A percentile compares a stretch with the other conserved stretches of the same genome.
These are phyloP conservation scores for Scedosporium boydii DNA, from an alignment of 2,329 filamentous ascomycete genomes.

Conservation along the genomic window DNA sequence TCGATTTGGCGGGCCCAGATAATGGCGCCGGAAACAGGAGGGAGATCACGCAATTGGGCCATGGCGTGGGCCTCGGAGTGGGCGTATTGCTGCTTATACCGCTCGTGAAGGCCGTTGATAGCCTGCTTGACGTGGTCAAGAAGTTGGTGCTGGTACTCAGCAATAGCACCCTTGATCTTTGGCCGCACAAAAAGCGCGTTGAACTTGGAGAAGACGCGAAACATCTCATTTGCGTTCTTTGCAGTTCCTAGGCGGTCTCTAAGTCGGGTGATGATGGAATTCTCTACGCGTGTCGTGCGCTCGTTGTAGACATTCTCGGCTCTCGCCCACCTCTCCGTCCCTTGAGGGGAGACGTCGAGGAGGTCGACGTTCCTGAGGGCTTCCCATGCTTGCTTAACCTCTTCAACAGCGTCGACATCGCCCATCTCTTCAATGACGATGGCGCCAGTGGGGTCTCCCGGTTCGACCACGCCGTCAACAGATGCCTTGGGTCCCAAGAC, in stretches of 20 bases:
- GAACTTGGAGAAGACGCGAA: conserved; percentile 98
- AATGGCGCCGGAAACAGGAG: conserved; percentile 91
- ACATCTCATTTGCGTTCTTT: conserved; percentile 99
- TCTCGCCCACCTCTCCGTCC: conserved; percentile 84
- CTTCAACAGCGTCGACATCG: conserved; percentile 92
- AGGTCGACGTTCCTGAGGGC: conserved; percentile 91
- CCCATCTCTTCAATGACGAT: conserved; percentile 88
- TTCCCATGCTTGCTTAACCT: conserved; percentile 90
- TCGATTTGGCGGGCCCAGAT: conserved; percentile 98
- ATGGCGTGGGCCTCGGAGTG: conserved; percentile 97
- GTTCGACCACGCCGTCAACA: conserved; percentile 43
- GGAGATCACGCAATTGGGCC: conserved; percentile 92
- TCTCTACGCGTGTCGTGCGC: conserved; percentile 91
- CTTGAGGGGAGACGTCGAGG: conserved; percentile 81
- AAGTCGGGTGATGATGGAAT: conserved; percentile 92
- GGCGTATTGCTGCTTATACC: conserved; percentile 98
- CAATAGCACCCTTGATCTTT: conserved; percentile 97
- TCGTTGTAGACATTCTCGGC: conserved; percentile 97
- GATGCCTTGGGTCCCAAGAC: conserved; percentile 74
- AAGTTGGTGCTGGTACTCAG: conserved; percentile 94
- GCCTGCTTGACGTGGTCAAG: conserved; percentile 98
- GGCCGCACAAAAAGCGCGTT: conserved; percentile 96
- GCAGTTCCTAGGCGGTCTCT: conserved; percentile 89
- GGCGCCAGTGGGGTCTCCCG: conserved; percentile 41
- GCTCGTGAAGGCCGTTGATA: conserved; percentile 85